Evolutionary conservation across 1,284 basidiomycete species (phyloP), one percentile per base, ranked within the genome.

Genomic region (Pascua guehoae): DNA sequence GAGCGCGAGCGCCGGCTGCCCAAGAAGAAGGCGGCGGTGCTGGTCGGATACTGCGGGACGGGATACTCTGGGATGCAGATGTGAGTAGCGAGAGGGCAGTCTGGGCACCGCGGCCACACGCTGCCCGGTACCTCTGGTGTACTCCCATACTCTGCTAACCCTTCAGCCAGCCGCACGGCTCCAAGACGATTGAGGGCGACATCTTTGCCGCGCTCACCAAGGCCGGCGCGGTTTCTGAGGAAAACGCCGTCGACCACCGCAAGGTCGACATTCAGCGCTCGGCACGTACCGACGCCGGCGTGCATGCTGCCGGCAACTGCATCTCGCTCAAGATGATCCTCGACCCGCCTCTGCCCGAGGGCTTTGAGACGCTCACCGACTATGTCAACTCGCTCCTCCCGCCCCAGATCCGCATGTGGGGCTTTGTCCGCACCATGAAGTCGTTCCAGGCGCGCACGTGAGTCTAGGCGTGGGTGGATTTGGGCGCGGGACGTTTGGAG

Each of bases 201-300:
- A 78, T 98, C 41, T 98, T 97, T 66, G 84, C 87, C 49, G 91
- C 92, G 0, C 82, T 98, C 56, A 87, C 93, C 42, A 86, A 87
- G 64, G 88, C 88, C 7, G 95, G 94, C 8, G 93, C 91, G 5
- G 88, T 99, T 11, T 94, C 90, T 41, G 81, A 86, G 57, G 94
- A 97, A 70, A 99, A 99, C 69, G 86, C 93, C 0, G 85, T 89
- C 60, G 88, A 97, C 75, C 89, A 92, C 36, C 84, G 85, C 50
- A 98, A 98, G 80, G 88, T 94, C 52, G 85, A 83, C 49, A 83
- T 98, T 12, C 86, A 86, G 46, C 85, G 96, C 41, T 91, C 95
- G 2, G 96, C 96, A 8, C 82, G 96, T 2, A 99, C 96, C 0
- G 96, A 99, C 74, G 89, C 94, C 1, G 96, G 96, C 16, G 96